Percentiles rank a stretch among this genome's conserved stretches.
Evolutionary conservation across 305 asterid genomes (phyloP).

Genomic region (Fraxinus dipetala): DNA sequence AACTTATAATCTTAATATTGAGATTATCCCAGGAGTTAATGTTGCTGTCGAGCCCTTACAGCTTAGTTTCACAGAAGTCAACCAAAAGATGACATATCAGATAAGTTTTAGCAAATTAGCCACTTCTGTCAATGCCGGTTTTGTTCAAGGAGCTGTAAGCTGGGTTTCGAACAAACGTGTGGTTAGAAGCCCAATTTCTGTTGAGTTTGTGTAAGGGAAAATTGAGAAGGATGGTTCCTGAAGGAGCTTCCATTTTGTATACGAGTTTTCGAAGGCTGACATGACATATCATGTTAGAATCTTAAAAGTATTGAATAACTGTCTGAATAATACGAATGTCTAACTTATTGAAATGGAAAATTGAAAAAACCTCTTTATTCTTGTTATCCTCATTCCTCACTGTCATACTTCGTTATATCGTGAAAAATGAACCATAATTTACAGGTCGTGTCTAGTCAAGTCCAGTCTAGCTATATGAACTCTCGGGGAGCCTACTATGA

Average conservation of each 20-base stretch:
- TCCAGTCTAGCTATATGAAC: background rate
- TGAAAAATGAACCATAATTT: background rate
- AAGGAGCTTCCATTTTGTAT: background rate
- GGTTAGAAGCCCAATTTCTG: background rate
- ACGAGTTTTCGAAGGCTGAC: background rate
- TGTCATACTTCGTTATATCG: background rate
- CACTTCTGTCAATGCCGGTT: background rate
- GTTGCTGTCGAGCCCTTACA: conserved; percentile 31
- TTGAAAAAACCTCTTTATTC: background rate
- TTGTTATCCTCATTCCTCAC: background rate
- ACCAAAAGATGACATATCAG: conserved; percentile 37
- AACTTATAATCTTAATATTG: conserved; percentile 18
- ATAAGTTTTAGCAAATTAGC: conserved; percentile 28
- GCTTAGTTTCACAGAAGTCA: conserved; percentile 34
- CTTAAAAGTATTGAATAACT: background rate
- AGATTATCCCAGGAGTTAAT: conserved; percentile 18
- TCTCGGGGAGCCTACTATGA: background rate
- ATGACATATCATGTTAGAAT: background rate
- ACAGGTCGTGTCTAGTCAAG: background rate
- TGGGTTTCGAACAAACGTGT: background rate
- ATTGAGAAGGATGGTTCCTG: background rate
- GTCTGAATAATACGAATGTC: background rate
- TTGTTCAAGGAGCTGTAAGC: background rate
- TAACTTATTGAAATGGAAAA: background rate
- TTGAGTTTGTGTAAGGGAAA: background rate